phyloP scores from a whole-genome alignment of 441 rosid genomes.

The Euphorbia schlechtendalii region DNA sequence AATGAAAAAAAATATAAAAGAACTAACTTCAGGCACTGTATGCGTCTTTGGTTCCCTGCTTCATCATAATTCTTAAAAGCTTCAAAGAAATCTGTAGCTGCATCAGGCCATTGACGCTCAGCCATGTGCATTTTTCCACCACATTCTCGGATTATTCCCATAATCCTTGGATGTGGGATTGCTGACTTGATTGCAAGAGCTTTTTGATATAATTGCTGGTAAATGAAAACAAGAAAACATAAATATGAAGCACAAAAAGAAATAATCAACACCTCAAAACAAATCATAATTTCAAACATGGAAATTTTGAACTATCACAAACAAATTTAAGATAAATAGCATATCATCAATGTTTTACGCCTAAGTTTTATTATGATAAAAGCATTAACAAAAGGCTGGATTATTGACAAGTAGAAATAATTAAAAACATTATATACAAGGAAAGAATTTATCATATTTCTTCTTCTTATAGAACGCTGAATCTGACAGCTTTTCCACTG shows the following conservation, averaged over 20 bases:
- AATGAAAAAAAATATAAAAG: neutral
- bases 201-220: slow-evolving; percentile 91
- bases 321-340: neutral
- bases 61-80: slow-evolving; percentile 99
- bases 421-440: neutral
- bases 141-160: slow-evolving; percentile 99
- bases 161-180: slow-evolving; percentile 98
- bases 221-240: neutral
- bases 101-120: slow-evolving; percentile 98
- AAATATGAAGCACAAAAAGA: neutral
- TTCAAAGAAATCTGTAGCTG: slow-evolving; percentile 98
- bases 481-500: neutral
- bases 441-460: neutral
- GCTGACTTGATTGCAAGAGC: slow-evolving; percentile 99
- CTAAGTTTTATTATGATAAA: neutral
- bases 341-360: neutral
- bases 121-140: slow-evolving; percentile 99
- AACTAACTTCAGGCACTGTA: slow-evolving; percentile 88
- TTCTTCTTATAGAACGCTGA: neutral
- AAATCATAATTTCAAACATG: neutral
- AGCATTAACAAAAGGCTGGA: no score
- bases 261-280: slow-evolving; percentile 2
- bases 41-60: slow-evolving; percentile 98
- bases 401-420: no score
- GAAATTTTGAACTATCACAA: neutral